Evolutionary conservation across 2,329 filamentous ascomycete genomes (phyloP).

Genomic region (Penicillium sp.): DNA sequence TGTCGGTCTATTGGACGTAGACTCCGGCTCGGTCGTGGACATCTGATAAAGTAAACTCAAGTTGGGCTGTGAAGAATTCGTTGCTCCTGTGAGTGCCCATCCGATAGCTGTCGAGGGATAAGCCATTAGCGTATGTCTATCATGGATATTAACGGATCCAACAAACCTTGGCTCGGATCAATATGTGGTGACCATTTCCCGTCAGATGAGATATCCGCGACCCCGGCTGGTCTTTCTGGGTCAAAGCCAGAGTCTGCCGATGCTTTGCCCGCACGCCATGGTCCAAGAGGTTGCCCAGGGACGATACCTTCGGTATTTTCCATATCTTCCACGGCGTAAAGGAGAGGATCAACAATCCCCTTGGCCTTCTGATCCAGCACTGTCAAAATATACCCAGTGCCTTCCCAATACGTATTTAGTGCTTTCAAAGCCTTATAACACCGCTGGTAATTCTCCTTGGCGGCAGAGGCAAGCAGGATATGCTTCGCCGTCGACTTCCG

Average conservation of each 20-base stretch:
- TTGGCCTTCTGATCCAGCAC: slow-evolving; percentile 84
- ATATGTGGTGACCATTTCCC: slow-evolving; percentile 45
- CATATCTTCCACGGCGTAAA: slow-evolving; percentile 70
- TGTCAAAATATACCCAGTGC: slow-evolving; percentile 80
- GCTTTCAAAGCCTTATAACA: slow-evolving; percentile 82
- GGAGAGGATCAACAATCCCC: slow-evolving; percentile 72
- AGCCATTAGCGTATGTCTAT: slow-evolving; percentile 27
- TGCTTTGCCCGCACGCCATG: slow-evolving; percentile 44
- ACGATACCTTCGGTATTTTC: slow-evolving; percentile 63
- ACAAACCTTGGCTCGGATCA: slow-evolving; percentile 51
- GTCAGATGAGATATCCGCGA: slow-evolving; percentile 27
- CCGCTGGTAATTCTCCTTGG: slow-evolving; percentile 81
- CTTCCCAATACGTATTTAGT: slow-evolving; percentile 81
- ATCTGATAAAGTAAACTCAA: slow-evolving; percentile 77
- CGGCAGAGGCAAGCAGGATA: slow-evolving; percentile 72
- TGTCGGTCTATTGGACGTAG: slow-evolving; percentile 25
- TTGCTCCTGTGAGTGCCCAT: slow-evolving; percentile 84
- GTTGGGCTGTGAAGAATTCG: slow-evolving; percentile 80
- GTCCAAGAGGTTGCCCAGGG: slow-evolving; percentile 50
- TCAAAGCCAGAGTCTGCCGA: slow-evolving; percentile 31
- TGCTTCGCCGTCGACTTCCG: slow-evolving; percentile 57
- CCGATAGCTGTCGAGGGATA: slow-evolving; percentile 62
- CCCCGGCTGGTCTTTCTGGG: slow-evolving; percentile 16
- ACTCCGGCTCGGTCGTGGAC: slow-evolving; percentile 33
- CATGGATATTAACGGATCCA: slow-evolving; percentile 4